A percentile compares a stretch with the other conserved stretches of the same genome.
phyloP scores from a whole-genome alignment of 345 rosid species.

The Pseudoturritis turrita region DNA sequence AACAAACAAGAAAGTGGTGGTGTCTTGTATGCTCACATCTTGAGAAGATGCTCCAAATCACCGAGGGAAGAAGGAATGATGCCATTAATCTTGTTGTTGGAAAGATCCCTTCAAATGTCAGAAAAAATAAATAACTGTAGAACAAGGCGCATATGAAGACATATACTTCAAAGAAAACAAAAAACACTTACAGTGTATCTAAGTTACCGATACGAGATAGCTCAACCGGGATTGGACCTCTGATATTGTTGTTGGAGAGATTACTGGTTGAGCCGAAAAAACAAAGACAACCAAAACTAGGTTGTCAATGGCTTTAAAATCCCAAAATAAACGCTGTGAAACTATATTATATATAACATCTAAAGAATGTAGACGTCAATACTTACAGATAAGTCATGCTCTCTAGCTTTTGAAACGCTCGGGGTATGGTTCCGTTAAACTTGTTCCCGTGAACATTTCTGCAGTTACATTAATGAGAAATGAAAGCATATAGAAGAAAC shows the following conservation, averaged over 20 bases:
- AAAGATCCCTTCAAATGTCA: slow-evolving; percentile 61
- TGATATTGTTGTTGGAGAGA: slow-evolving; percentile 71
- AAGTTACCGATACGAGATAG: slow-evolving; percentile 88
- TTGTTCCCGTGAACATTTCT: slow-evolving; percentile 88
- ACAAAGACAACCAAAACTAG: background rate
- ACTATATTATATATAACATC: background rate
- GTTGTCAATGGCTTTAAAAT: background rate
- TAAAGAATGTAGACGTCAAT: background rate
- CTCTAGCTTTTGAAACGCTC: slow-evolving; percentile 74
- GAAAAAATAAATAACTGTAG: background rate
- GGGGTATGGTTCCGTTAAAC: slow-evolving; percentile 74
- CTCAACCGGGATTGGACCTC: slow-evolving; percentile 79
- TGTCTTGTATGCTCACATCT: slow-evolving; percentile 55
- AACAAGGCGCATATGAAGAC: background rate
- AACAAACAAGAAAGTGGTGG: background rate
- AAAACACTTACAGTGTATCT: slow-evolving; percentile 71
- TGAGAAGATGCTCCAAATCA: slow-evolving; percentile 91
- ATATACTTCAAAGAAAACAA: background rate
- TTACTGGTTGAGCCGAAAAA: slow-evolving; percentile 41
- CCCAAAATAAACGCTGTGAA: background rate
- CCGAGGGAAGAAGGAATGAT: slow-evolving; percentile 86
- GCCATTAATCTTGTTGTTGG: slow-evolving; percentile 75
- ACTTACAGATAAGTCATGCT: slow-evolving; percentile 92
- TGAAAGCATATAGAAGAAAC: background rate
- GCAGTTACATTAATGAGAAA: slow-evolving; percentile 21